These are phyloP conservation scores for Phtheirospermum japonicum DNA, from an alignment of 257 asterid genomes.

Conservation along the genomic window DNA sequence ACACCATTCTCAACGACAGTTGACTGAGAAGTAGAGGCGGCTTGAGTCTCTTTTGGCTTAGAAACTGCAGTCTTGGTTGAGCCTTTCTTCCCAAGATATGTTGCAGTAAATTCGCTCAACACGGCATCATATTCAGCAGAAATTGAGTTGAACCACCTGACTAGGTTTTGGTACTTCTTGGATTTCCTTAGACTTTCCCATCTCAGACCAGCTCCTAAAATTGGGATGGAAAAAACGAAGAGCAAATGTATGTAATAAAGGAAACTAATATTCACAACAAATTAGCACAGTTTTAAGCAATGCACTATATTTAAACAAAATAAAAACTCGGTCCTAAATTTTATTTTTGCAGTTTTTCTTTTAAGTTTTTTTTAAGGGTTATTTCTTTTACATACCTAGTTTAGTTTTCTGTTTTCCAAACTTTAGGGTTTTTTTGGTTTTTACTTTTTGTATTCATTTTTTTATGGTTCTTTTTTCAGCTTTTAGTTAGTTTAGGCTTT, in stretches of 20 bases:
- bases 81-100: constrained; percentile 60
- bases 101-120: constrained; percentile 48
- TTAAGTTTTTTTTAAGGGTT: no score
- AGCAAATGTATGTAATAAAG: background rate
- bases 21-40: constrained; percentile 43
- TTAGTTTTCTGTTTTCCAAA: no score
- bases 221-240: constrained; percentile 3
- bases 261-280: background rate
- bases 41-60: constrained; percentile 51
- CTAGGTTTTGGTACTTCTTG: constrained; percentile 78
- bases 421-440: no score
- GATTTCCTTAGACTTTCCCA: constrained; percentile 92
- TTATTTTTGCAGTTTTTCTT: no score
- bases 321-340: no score
- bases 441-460: no score
- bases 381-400: no score
- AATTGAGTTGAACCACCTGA: constrained; percentile 87
- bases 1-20: constrained; percentile 38
- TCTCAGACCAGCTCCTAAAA: constrained; percentile 74
- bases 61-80: constrained; percentile 49
- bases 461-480: no score
- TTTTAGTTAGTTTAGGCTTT: no score
- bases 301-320: background rate
- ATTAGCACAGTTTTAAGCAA: background rate
- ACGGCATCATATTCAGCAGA: constrained; percentile 53